Evolutionary conservation across 495 filamentous ascomycete genomes (phyloP).

Genomic region (Talaromyces wortmannii): DNA sequence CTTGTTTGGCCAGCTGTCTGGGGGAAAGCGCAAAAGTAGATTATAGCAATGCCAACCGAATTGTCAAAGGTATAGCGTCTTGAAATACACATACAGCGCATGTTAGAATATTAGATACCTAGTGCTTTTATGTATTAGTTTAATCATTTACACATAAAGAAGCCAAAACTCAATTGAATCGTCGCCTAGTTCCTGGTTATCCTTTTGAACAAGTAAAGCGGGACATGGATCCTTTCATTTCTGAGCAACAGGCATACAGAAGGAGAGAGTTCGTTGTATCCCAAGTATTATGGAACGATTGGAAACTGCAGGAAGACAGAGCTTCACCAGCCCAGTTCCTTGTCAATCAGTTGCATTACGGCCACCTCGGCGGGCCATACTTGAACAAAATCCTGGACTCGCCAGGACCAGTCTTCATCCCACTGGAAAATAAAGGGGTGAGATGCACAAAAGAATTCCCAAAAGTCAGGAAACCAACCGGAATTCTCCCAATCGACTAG

Average conservation of each 20-base stretch:
- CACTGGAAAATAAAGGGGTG: slow-evolving; percentile 10
- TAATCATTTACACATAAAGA: too few relatives aligned
- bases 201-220: too few relatives aligned
- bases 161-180: too few relatives aligned
- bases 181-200: too few relatives aligned
- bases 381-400: slow-evolving; percentile 19
- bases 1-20: slow-evolving; percentile 9
- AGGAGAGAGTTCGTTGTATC: too few relatives aligned
- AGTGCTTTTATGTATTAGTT: too few relatives aligned
- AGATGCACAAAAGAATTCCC: slow-evolving; percentile 20
- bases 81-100: too few relatives aligned
- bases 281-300: too few relatives aligned
- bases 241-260: too few relatives aligned
- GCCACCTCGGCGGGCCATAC: slow-evolving; percentile 20
- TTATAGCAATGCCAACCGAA: not conserved
- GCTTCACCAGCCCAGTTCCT: slow-evolving; percentile 15
- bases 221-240: too few relatives aligned
- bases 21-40: slow-evolving; percentile 5
- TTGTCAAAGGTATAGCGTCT: not conserved
- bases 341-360: slow-evolving; percentile 21
- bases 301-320: too few relatives aligned
- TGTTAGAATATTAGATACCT: too few relatives aligned
- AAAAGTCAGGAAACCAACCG: slow-evolving; percentile 21
- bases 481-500: slow-evolving; percentile 19
- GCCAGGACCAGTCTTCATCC: slow-evolving; percentile 20